phyloP scores from a whole-genome alignment of 139 green algal genomes.

The Marvania coccoides region DNA sequence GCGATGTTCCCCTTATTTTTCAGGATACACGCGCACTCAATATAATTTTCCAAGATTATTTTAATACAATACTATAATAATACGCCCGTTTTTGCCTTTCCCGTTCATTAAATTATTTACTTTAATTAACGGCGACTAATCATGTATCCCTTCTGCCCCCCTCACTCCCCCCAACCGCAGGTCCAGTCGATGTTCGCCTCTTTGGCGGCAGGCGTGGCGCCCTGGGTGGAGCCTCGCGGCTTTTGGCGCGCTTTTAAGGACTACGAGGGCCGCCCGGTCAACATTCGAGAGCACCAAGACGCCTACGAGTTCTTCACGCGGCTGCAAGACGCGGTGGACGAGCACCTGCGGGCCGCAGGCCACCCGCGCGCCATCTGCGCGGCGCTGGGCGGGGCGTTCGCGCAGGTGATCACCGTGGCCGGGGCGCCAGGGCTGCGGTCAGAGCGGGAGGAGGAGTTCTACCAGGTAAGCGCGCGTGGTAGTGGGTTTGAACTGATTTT shows the following conservation, averaged over 20 bases:
- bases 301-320: constrained; percentile 85
- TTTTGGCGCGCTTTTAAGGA: constrained; percentile 86
- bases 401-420: constrained; percentile 50
- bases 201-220: constrained; percentile 41
- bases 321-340: constrained; percentile 67
- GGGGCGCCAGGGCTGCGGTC: constrained; percentile 7
- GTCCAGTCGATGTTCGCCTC: constrained; percentile 66
- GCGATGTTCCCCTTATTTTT: no score
- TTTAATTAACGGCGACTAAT: no score
- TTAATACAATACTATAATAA: no score
- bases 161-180: no score
- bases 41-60: no score
- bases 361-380: constrained; percentile 48
- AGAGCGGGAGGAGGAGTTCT: constrained; percentile 79
- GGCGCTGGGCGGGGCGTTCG: constrained; percentile 72
- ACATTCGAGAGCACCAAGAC: constrained; percentile 88
- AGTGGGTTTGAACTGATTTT: background rate
- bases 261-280: constrained; percentile 77
- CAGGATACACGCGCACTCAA: no score
- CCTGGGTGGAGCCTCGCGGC: constrained; percentile 36
- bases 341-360: constrained; percentile 35
- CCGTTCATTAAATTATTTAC: no score
- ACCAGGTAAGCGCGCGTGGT: constrained; percentile 13
- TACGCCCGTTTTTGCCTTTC: no score
- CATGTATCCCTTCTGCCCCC: no score